Base-by-base conservation (phyloP, 495 filamentous ascomycete genomes). In the Penicillium canescens region DNA sequence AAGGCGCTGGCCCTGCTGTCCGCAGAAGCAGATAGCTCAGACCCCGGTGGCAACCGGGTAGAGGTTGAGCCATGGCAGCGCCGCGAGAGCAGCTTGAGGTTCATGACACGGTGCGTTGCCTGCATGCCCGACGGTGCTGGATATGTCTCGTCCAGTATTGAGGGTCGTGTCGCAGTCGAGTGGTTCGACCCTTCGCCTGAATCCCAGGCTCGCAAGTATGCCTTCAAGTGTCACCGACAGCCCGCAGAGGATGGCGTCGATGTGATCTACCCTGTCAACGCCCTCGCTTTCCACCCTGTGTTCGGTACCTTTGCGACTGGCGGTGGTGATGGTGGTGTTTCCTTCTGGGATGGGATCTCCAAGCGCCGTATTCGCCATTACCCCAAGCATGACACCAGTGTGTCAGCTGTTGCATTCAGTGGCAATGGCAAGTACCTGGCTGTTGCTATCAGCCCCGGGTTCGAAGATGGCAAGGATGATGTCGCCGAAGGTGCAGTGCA, bases 221-320 rank as follows among this genome's bases (percentile, higher is more conserved):
- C 94, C 9, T 98, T 98, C 79, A 98, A 98, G 68, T 98, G 94
- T 72, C 94, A 98, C 72, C 85, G 94, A 10, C 88, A 94, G 69
- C 72, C 73, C 1, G 72, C 74, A 7, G 62, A 65, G 2, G 84
- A 89, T 41, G 87, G 86, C 26, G 76, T 86, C 7, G 94, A 98
- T 66, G 79, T 97, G 9, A 91, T 98, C 7, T 98, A 94, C 64
- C 94, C 94, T 0, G 93, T 98, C 60, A 95, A 98, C 70, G 87
- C 93, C 11, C 80, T 98, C 0, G 82, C 91, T 1, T 98, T 96
- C 73, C 93, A 98, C 74, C 92, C 94, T 1, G 70, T 89, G 4
- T 84, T 90, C 60, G 93, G 93, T 21, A 96, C 92, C 0, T 97
- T 98, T 69, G 94, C 93, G 0, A 90, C 86, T 7, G 94, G 92